Conservation (phyloP, 225 moss, liverwort and hornwort species). For the Pleurozium schreberi region DNA sequence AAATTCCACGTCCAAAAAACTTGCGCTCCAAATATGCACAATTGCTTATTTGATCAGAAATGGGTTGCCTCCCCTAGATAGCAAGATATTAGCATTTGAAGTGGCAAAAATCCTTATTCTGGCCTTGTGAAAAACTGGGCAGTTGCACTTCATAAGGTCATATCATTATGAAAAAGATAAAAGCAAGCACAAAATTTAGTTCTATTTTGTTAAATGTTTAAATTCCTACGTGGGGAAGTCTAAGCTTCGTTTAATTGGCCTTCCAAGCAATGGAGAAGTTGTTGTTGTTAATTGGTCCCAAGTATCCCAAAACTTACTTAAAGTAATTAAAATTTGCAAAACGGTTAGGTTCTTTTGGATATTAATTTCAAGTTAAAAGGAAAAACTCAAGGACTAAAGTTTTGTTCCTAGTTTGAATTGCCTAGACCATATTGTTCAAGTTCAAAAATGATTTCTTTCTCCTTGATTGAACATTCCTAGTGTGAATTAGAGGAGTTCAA, state of each 20-base stretch:
- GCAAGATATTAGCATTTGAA: too few species aligned
- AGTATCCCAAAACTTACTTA: not conserved
- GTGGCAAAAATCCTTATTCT: too few species aligned
- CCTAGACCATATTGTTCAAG: not conserved
- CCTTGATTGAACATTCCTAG: not conserved
- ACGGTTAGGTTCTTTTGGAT: not conserved
- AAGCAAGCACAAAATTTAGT: too few species aligned
- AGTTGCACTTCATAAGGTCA: too few species aligned
- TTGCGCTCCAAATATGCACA: too few species aligned
- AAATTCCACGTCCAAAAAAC: too few species aligned
- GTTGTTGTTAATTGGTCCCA: not conserved
- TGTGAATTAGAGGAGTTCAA: not conserved
- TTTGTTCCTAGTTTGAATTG: not conserved
- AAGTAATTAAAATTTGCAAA: not conserved
- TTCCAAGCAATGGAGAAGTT: not conserved
- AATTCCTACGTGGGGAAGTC: rapidly evolving
- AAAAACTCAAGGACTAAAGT: not conserved
- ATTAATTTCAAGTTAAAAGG: not conserved
- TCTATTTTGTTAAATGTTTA: too few species aligned
- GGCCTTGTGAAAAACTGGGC: too few species aligned
- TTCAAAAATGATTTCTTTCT: not conserved
- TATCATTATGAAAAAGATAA: too few species aligned
- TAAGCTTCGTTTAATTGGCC: not conserved
- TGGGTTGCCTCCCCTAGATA: too few species aligned
- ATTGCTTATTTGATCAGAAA: too few species aligned